Percentiles rank a stretch among this genome's conserved stretches.
These are phyloP conservation scores for Penicillium sp. DNA, from an alignment of 2,329 filamentous ascomycete genomes.

Conservation along the genomic window DNA sequence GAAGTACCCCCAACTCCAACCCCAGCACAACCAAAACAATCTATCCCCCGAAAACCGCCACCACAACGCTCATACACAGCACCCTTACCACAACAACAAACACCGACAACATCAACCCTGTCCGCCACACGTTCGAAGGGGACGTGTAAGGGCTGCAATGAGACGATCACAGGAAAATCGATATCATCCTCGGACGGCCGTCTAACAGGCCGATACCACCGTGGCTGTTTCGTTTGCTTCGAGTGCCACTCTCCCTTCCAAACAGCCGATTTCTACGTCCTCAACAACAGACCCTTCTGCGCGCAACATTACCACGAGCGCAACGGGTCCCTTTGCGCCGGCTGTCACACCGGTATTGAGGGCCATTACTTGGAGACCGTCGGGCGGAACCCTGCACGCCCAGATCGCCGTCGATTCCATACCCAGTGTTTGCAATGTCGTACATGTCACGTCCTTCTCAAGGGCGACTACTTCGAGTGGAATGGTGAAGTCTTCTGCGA, in stretches of 20 bases:
- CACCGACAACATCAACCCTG: constrained; percentile 39
- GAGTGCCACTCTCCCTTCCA: constrained; percentile 78
- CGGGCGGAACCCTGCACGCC: constrained; percentile 35
- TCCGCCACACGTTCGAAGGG: constrained; percentile 58
- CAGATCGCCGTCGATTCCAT: constrained; percentile 70
- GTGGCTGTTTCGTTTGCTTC: constrained; percentile 87
- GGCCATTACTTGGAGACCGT: constrained; percentile 87
- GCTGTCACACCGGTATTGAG: constrained; percentile 83
- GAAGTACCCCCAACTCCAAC: not conserved
- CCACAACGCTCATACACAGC: constrained; percentile 28
- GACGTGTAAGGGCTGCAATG: constrained; percentile 77
- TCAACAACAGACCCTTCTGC: constrained; percentile 83
- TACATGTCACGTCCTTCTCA: constrained; percentile 67
- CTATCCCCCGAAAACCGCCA: constrained; percentile 26
- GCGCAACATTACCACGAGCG: constrained; percentile 88
- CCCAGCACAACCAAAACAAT: constrained; percentile 13
- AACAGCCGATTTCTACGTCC: constrained; percentile 89
- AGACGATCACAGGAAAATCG: constrained; percentile 81
- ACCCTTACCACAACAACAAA: constrained; percentile 42
- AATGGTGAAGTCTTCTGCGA: constrained; percentile 80
- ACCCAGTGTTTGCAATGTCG: constrained; percentile 80
- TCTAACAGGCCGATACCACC: constrained; percentile 90
- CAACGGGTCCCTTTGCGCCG: constrained; percentile 80
- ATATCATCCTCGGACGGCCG: constrained; percentile 91
- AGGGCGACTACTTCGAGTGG: constrained; percentile 89